Evolutionary conservation across 345 rosid species (phyloP).

Genomic region (Durio zibethinus): DNA sequence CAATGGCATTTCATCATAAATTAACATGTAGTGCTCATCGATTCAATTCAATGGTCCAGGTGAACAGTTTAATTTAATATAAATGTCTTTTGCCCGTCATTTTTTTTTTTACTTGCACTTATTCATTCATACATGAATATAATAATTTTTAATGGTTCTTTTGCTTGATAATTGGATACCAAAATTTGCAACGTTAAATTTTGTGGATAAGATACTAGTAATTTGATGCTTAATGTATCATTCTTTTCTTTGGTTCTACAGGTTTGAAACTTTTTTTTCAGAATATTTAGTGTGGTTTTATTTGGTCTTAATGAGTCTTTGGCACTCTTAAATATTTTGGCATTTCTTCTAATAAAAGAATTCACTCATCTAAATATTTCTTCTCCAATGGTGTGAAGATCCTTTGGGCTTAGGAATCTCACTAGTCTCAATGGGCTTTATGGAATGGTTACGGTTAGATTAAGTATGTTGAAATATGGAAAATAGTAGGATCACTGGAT

Average conservation of each 20-base stretch:
- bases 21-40: constrained; percentile 97
- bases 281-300: not conserved
- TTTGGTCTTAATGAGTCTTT: not conserved
- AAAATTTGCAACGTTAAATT: not conserved
- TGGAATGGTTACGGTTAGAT: not conserved
- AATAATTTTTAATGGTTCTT: not conserved
- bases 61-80: constrained; percentile 28
- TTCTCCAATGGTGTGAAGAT: not conserved
- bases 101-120: no score
- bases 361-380: not conserved
- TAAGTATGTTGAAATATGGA: not conserved
- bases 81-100: not conserved
- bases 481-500: not conserved
- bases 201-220: not conserved
- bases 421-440: not conserved
- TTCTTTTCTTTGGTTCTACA: not conserved
- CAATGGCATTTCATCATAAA: constrained; percentile 70
- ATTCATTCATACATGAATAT: not conserved
- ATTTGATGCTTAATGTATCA: not conserved
- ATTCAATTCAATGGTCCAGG: constrained; percentile 99
- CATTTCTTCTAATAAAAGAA: not conserved
- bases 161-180: not conserved
- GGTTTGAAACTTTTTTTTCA: not conserved
- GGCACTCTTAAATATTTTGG: not conserved
- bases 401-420: not conserved